Evolutionary conservation across 1,139 yeast genomes (phyloP), one percentile per base, ranked within the genome.

Genomic region (Zygoascus meyerae): DNA sequence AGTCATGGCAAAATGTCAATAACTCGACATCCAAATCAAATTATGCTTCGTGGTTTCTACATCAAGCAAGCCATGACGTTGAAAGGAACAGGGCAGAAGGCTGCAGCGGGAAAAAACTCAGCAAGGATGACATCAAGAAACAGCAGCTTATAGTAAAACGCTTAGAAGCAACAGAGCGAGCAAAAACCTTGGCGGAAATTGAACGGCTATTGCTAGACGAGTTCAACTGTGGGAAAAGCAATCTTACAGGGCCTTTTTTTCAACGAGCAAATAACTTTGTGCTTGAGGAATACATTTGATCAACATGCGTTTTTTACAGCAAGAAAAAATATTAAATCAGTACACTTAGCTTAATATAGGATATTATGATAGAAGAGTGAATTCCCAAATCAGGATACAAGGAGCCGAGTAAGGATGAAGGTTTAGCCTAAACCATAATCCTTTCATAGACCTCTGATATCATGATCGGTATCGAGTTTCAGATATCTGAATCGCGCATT

Each of bases 381-480:
- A 4, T 21, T 21, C 26, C 4, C 26, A 21, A 21, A 21, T 21
- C 26, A 21, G 26, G 26, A 21, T 7, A 21, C 26, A 5, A 21
- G 26, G 7, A 7, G 7, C 7, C 26, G 26, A 21, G 26, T 21
- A 21, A 21, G 26, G 26, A 21, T 21, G 26, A 21, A 4, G 26
- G 26, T 21, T 21, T 21, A 7, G 7, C 6, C 26, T 21, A 21
- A 21, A 21, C 26, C 26, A 21, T 21, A 21, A 21, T 21, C 26
- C 26, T 21, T 21, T 7, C 26, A 21, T 21, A 21, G 34, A 42
- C 50, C 48, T 52, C 55, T 52, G 49, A 42, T 34, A 42, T 54
- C 52, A 52, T 57, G 55, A 57, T 57, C 60, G 60, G 60, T 57
- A 57, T 57, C 60, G 60, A 56, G 60, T 57, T 56, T 52, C 56